Conservation (phyloP, 495 filamentous ascomycete species). For the Neurospora intermedia region DNA sequence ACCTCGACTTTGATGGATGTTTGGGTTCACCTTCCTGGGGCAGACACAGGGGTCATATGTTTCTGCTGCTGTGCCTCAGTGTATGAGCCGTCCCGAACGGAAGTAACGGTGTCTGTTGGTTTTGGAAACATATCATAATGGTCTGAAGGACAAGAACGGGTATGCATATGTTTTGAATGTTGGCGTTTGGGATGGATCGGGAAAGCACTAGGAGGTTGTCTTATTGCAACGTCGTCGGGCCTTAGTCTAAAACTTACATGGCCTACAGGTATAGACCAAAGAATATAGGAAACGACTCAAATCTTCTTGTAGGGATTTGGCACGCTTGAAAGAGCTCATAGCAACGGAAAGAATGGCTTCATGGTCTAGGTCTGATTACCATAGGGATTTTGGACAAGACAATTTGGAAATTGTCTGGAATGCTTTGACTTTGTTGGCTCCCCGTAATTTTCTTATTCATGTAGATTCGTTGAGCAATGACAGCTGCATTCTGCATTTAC, state of each 20-base stretch:
- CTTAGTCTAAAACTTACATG: not conserved
- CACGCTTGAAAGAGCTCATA: not conserved
- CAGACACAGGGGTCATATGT: not conserved
- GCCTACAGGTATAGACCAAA: too few relatives aligned
- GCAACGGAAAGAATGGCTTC: not conserved
- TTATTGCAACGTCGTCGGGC: not conserved
- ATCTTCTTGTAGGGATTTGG: not conserved
- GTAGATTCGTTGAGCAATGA: not conserved
- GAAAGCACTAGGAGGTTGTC: not conserved
- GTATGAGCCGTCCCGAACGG: not conserved
- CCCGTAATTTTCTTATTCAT: not conserved
- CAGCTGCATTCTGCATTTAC: not conserved
- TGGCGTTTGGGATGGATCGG: not conserved
- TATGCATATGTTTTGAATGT: not conserved
- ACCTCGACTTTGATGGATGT: not conserved
- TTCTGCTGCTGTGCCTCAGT: not conserved
- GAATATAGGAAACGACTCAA: not conserved
- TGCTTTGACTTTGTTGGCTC: not conserved
- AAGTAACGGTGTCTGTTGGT: not conserved
- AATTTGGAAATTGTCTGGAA: not conserved
- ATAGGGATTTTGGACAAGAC: not conserved
- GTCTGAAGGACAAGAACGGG: not conserved
- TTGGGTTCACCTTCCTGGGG: not conserved
- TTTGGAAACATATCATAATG: not conserved
- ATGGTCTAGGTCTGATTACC: not conserved